phyloP scores from a whole-genome alignment of 345 rosid species.

The Cardamine chenopodiifolia region DNA sequence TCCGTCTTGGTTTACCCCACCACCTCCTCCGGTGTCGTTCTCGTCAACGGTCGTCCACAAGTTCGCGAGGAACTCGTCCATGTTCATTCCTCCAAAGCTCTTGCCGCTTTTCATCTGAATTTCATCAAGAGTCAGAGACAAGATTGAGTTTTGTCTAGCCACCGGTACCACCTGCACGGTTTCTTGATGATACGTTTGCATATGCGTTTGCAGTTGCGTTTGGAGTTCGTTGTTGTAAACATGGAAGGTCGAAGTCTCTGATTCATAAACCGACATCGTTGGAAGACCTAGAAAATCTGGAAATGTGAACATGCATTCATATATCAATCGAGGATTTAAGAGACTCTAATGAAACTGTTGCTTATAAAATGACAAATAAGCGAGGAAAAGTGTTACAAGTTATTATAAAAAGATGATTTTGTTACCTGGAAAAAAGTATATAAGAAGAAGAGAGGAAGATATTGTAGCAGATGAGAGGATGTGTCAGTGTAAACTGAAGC shows the following conservation, averaged over 20 bases:
- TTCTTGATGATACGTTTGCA: conserved; percentile 22
- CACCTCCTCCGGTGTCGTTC: not conserved
- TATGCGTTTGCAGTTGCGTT: conserved; percentile 21
- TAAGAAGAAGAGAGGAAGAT: not conserved
- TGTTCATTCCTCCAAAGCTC: conserved; percentile 83
- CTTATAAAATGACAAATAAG: not conserved
- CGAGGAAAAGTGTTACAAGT: not conserved
- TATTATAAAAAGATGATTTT: not conserved
- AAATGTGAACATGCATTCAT: conserved; percentile 33
- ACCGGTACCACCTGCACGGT: not conserved
- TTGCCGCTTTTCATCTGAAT: conserved; percentile 80
- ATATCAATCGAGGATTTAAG: not conserved
- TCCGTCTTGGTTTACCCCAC: conserved; percentile 4
- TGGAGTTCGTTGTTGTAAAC: conserved; percentile 27
- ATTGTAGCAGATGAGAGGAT: conserved; percentile 15
- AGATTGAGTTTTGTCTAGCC: conserved; percentile 51
- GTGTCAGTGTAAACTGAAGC: conserved; percentile 39
- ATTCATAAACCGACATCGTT: conserved; percentile 37
- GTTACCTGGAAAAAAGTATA: conserved; percentile 31
- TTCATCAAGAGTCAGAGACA: conserved; percentile 79
- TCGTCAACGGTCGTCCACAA: conserved; percentile 70
- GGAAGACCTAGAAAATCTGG: conserved; percentile 17
- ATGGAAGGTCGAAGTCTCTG: conserved; percentile 38
- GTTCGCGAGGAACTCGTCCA: conserved; percentile 84
- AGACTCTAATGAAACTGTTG: not conserved